These are phyloP conservation scores for Periconia sp. DNA, from an alignment of 2,329 filamentous ascomycete species.

Conservation along the genomic window DNA sequence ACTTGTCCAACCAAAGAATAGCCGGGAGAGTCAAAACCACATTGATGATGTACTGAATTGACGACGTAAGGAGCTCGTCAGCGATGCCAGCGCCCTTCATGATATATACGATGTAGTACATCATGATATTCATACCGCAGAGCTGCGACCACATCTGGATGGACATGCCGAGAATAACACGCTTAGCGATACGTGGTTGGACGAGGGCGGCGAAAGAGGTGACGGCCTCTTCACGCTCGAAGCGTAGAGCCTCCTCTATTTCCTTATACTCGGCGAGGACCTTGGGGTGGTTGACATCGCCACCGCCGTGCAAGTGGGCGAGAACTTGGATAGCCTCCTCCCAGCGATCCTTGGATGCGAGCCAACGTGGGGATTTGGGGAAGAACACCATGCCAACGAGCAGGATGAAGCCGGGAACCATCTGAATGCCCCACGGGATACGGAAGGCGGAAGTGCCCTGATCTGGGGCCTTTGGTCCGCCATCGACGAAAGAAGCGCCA, in stretches of 20 bases:
- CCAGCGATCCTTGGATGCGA: conserved; percentile 71
- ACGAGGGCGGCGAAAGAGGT: conserved; percentile 59
- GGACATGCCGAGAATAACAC: conserved; percentile 63
- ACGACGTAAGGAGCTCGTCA: conserved; percentile 63
- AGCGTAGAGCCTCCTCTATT: conserved; percentile 61
- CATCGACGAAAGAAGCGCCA: conserved; percentile 62
- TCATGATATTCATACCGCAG: conserved; percentile 66
- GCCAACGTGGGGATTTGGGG: conserved; percentile 67
- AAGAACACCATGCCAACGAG: conserved; percentile 50
- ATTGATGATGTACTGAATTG: conserved; percentile 70
- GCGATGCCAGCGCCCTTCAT: conserved; percentile 64
- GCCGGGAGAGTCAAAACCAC: conserved; percentile 65
- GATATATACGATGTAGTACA: conserved; percentile 66
- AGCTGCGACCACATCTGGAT: conserved; percentile 67
- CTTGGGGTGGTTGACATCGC: conserved; percentile 62
- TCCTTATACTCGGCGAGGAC: conserved; percentile 70
- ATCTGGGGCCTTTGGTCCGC: conserved; percentile 44
- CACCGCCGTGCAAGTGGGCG: conserved; percentile 63
- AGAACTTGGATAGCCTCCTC: conserved; percentile 65
- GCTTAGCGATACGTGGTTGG: conserved; percentile 60
- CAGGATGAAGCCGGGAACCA: conserved; percentile 48
- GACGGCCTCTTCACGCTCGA: conserved; percentile 60
- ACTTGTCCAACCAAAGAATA: conserved; percentile 65
- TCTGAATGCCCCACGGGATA: conserved; percentile 52
- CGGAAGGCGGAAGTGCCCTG: conserved; percentile 53